Evolutionary conservation across 345 rosid species (phyloP).

Genomic region (Salix viminalis): DNA sequence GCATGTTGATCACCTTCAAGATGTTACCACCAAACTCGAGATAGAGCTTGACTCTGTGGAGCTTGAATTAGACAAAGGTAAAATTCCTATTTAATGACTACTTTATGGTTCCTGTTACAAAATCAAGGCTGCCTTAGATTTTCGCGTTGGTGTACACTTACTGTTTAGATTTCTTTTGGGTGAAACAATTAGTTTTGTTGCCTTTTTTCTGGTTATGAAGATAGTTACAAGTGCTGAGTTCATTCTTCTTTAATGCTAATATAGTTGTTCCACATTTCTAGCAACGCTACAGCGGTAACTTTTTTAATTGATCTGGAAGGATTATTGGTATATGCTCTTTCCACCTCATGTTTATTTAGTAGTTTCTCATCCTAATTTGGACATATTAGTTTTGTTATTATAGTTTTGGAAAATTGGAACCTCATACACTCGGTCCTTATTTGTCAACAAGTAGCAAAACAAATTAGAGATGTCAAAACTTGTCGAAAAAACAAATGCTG

Average conservation of each 20-base stretch:
- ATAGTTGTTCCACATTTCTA: neutral
- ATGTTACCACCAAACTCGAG: constrained; percentile 80
- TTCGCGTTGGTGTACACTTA: neutral
- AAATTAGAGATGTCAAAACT: neutral
- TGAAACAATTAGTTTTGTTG: neutral
- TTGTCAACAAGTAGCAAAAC: neutral
- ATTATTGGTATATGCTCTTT: neutral
- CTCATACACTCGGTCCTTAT: neutral
- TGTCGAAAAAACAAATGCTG: neutral
- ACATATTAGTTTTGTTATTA: neutral
- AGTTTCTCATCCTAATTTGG: neutral
- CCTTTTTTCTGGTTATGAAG: neutral
- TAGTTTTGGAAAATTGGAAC: neutral
- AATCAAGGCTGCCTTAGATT: neutral
- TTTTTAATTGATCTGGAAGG: neutral
- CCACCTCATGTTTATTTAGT: neutral
- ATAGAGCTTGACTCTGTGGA: constrained; percentile 86
- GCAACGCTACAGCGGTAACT: neutral
- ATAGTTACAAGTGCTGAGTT: neutral
- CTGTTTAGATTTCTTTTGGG: neutral
- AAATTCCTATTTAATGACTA: constrained; percentile 1
- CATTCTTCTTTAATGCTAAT: neutral
- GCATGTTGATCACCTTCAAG: constrained; percentile 92
- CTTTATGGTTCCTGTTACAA: neutral
- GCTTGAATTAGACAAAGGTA: constrained; percentile 90